Base-by-base conservation (phyloP, 31 red algal species). In the Odonthalia washingtoniensis region DNA sequence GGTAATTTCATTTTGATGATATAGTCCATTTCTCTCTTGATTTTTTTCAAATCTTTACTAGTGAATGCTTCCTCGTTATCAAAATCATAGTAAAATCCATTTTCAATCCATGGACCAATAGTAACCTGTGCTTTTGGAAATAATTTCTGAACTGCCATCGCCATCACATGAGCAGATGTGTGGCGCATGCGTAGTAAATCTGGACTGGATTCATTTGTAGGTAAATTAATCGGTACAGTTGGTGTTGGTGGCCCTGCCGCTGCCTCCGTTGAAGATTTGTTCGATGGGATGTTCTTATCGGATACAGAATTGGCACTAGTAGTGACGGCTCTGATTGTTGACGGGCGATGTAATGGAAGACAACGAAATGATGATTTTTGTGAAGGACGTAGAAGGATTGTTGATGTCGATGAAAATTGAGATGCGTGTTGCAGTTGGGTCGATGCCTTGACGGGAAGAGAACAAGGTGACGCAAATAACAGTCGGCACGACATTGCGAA, bases 31-130 rank as follows among this genome's bases (percentile, higher is more conserved):
- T 93, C 90, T 75, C 94, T 93, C 74, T 99, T 94, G 74, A 99
- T 97, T 17, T 85, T 82, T 72, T 97, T 94, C 32, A 99, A 72
- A 64, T 99, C 98, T 39, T 83, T 60, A 35, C 93, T 87, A 0
- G 93, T 89, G 39, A 99, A 97, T 46, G 98, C 63, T 46, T 86
- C 65, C 1, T 38, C 46, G 53, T 83, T 81, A 75, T 95, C 95
- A 86, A 99, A 99, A 83, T 99, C 98, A 60, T 99, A 99, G 70
- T 97, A 99, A 64, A 99, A 99, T 49, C 98, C 98, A 65, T 99
- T 99, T 40, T 99, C 95, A 85, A 99, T 99, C 93, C 95, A 97
- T 2, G 98, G 98, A 3, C 98, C 98, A 39, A 99, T 99, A 33
- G 98, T 99, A 27, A 99, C 98, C 61, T 97, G 90, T 39, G 98